Base-by-base conservation (phyloP, 305 asterid genomes). In the Fraxinus ornus region DNA sequence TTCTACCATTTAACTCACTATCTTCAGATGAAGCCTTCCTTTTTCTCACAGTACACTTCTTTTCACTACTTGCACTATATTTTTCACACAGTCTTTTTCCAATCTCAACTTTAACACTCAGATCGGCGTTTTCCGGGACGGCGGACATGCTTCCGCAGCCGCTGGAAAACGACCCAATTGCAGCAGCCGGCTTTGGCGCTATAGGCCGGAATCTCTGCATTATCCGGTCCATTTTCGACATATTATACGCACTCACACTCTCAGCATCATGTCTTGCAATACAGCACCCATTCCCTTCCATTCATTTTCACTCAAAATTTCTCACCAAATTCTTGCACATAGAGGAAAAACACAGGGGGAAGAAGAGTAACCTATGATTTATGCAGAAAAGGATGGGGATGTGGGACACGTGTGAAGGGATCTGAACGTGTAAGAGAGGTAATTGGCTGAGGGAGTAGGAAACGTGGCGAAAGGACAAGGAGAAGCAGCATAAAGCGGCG, bases 241-340 rank as follows among this genome's bases (percentile, higher is more conserved):
- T 73, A 81, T 87, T 92, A 82, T 90, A 88, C 52, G 80, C 88
- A 49, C 85, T 57, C 28, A n/a, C 66, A 57, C 28, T 86, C 26
- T 90, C 91, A 21, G 86, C 49, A 39, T 39, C 83, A 78, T 88
- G 89, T 81, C 93, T 85, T 19, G 93, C 90, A 24, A 90, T 88
- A 83, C 97, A 93, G 37, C 95, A 93, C n/a, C 94, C 97, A 1
- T 97, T 97, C 95, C 26, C 88, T 77, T 1, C 89, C 90, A 5
- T 86, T 87, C 92, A 92, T 90, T 2, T 70, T 41, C 35, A 26
- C 36, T 24, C 74, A 10, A 66, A 22, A 26, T 66, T 1, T 9
- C n/a, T 66, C 74, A 26, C 17, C 36, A 64, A 9, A 64, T n/a
- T 3, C 35, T 41, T 76, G 24, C 21, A 13, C 24, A 55, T 33